These are phyloP conservation scores for Cryptococcus sp. DNA, from an alignment of 1,284 basidiomycete species.

Conservation along the genomic window DNA sequence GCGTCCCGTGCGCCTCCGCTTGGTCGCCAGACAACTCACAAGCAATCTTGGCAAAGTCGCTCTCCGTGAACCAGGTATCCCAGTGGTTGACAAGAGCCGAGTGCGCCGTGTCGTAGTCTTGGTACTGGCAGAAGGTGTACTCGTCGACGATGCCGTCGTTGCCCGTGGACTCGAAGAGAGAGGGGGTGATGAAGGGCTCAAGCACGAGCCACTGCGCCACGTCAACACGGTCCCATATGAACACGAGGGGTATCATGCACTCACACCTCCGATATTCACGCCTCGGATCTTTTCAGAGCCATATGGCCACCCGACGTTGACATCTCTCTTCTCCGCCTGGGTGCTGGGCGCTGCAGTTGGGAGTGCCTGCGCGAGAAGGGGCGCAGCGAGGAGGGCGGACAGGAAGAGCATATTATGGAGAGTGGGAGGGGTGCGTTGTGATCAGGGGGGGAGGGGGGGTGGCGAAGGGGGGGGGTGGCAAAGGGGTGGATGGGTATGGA, in stretches of 20 bases:
- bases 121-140: slow-evolving; percentile 63
- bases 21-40: slow-evolving; percentile 41
- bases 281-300: slow-evolving; percentile 46
- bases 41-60: slow-evolving; percentile 85
- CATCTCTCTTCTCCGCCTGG: slow-evolving; percentile 17
- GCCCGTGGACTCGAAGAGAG: slow-evolving; percentile 75
- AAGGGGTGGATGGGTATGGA: not conserved
- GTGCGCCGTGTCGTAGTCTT: slow-evolving; percentile 39
- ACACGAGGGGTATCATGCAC: slow-evolving; percentile 10
- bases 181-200: slow-evolving; percentile 58
- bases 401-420: not conserved
- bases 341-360: not conserved
- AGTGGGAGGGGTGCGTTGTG: not conserved
- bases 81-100: slow-evolving; percentile 40
- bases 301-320: slow-evolving; percentile 45
- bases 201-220: slow-evolving; percentile 36
- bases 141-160: slow-evolving; percentile 70
- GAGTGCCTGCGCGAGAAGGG: not conserved
- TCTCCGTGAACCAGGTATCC: slow-evolving; percentile 63
- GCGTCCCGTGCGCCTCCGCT: not conserved
- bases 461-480: slow-evolving; percentile 3
- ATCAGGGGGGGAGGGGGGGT: not conserved
- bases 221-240: not conserved
- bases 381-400: not conserved
- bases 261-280: slow-evolving; percentile 50